Evolutionary conservation across 371 early-diverging fungal genomes (phyloP), one percentile per base, ranked within the genome.

Genomic region (Mucor saturninus): DNA sequence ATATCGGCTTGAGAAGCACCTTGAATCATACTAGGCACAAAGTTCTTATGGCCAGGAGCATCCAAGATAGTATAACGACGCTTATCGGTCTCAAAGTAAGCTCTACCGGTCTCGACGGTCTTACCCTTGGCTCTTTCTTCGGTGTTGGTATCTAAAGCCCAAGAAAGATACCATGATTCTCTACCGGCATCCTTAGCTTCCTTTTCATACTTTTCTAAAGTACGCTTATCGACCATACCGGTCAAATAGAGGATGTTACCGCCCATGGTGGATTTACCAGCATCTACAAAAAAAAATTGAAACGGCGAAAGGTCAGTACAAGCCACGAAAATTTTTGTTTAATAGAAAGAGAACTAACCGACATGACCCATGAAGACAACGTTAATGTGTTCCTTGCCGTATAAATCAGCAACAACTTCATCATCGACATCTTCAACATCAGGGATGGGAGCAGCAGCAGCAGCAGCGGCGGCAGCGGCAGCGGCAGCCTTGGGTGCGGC

Each of bases 321-420:
- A 65, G 65, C 64, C 64, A 64, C 68, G 30, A 4, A n/a, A 14
- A 21, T 10, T 54, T 43, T 21, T 29, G 29, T 37, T 49, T 45
- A 3, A 49, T 37, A 54, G 21, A 21, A 21, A 21, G 21, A 21
- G 1, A 21, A 64, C 71, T 67, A 68, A 87, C 87, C 87, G 72
- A 99, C 99, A 88, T 99, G 99, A 49, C 99, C 99, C 71, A 99
- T 98, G 77, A 99, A 99, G 45, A 99, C 94, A 72, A 99, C 89
- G 77, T 96, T 98, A 42, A 96, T 58, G 79, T 94, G 93, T 71
- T 96, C 96, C 79, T 96, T 98, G 68, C 87, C 85, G 55, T 83
- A 91, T 46, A 91, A 75, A 75, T 92, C 91, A 60, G 83, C 78
- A 54, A 89, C 71, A 35, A 85, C 74, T 61, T 87, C 89, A 21